phyloP scores from a whole-genome alignment of 176 grass and related monocot species.

The Alopecurus myosuroides region DNA sequence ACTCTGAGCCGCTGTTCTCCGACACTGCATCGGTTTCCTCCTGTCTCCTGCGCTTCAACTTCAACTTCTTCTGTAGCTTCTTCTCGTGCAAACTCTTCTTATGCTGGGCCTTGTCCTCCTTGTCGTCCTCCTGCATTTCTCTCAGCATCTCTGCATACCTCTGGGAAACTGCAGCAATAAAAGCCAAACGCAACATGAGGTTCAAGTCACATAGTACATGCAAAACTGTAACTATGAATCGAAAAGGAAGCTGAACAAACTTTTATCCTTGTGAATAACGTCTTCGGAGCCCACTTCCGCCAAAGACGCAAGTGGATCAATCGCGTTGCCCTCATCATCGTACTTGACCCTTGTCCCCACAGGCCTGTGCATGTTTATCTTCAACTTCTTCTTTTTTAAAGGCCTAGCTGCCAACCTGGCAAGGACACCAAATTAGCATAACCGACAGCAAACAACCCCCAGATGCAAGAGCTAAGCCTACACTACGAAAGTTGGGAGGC shows the following conservation, averaged over 20 bases:
- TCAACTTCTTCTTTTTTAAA: slow-evolving; percentile 85
- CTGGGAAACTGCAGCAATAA: slow-evolving; percentile 46
- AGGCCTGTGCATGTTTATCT: slow-evolving; percentile 86
- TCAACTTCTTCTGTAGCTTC: slow-evolving; percentile 74
- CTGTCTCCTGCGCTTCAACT: slow-evolving; percentile 65
- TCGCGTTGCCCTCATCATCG: slow-evolving; percentile 69
- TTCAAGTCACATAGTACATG: not conserved
- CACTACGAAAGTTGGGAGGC: slow-evolving; percentile 1
- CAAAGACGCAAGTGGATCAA: slow-evolving; percentile 70
- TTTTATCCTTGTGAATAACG: slow-evolving; percentile 51
- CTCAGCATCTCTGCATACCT: slow-evolving; percentile 64
- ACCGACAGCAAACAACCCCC: not conserved
- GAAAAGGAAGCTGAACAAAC: slow-evolving; percentile 20
- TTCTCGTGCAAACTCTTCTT: slow-evolving; percentile 58
- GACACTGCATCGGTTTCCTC: slow-evolving; percentile 29
- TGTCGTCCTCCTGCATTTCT: slow-evolving; percentile 73
- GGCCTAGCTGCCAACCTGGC: slow-evolving; percentile 43
- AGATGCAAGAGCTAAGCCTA: not conserved
- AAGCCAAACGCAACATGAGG: not conserved
- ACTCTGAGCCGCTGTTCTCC: slow-evolving; percentile 45
- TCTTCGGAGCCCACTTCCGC: slow-evolving; percentile 49
- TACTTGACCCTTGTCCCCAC: slow-evolving; percentile 79
- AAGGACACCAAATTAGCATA: slow-evolving; percentile 15
- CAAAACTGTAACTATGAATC: not conserved
- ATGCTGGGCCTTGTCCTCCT: slow-evolving; percentile 84